These are phyloP conservation scores for Trypanosoma platydactyli DNA, from an alignment of 208 protist genomes.

Conservation along the genomic window DNA sequence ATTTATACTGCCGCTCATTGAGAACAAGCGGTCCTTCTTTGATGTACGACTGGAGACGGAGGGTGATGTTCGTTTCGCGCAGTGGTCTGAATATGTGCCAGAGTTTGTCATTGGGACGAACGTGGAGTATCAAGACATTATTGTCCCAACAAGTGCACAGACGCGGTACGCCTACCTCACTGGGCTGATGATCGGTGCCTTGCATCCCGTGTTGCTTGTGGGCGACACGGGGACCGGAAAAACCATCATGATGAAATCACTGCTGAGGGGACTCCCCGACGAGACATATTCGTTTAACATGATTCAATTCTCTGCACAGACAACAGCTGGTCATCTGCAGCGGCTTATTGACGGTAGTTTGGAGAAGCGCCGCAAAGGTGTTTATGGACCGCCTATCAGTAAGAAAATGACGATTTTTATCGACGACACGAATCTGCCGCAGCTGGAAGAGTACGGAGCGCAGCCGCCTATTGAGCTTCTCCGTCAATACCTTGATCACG, in stretches of 20 bases:
- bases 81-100: constrained; percentile 81
- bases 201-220: constrained; percentile 86
- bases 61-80: constrained; percentile 70
- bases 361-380: constrained; percentile 94
- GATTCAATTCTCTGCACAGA: constrained; percentile 96
- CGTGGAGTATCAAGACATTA: constrained; percentile 93
- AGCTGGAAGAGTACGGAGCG: constrained; percentile 95
- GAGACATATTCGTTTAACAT: constrained; percentile 87
- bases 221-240: constrained; percentile 97
- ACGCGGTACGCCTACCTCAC: constrained; percentile 92
- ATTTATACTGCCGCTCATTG: constrained; percentile 73
- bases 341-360: constrained; percentile 93
- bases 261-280: constrained; percentile 79
- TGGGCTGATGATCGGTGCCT: constrained; percentile 75
- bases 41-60: constrained; percentile 73
- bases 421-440: constrained; percentile 96
- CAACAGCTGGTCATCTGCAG: constrained; percentile 91
- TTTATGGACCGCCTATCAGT: constrained; percentile 95
- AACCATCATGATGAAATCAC: constrained; percentile 93
- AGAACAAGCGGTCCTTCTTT: constrained; percentile 84
- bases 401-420: constrained; percentile 96
- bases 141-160: constrained; percentile 94
- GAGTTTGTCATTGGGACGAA: constrained; percentile 81
- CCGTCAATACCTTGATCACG: constrained; percentile 95
- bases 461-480: constrained; percentile 97